These are phyloP conservation scores for Xylona heveae DNA, from an alignment of 495 filamentous ascomycete species.

Conservation along the genomic window DNA sequence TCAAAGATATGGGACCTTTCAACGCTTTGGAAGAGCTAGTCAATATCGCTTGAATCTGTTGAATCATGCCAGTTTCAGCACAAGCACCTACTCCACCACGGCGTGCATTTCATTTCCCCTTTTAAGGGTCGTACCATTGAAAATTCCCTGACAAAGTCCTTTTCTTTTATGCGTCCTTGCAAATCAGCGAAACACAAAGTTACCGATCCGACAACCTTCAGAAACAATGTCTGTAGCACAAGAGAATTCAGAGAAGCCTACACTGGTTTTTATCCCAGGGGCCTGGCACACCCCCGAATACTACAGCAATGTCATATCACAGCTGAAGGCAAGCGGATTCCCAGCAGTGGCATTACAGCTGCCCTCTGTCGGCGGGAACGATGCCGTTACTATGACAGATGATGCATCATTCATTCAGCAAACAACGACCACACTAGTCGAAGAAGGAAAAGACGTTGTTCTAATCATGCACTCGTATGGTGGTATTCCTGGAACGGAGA, in stretches of 20 bases:
- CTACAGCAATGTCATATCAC: slow-evolving; percentile 15
- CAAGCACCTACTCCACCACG: too few relatives aligned
- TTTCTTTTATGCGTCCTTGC: too few relatives aligned
- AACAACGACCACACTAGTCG: not conserved
- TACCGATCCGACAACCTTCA: too few relatives aligned
- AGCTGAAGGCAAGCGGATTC: slow-evolving; percentile 17
- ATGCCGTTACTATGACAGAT: not conserved
- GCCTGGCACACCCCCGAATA: slow-evolving; percentile 20
- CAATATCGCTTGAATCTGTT: too few relatives aligned
- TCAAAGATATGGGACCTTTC: too few relatives aligned
- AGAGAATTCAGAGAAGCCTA: slow-evolving; percentile 14
- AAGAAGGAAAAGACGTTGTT: not conserved
- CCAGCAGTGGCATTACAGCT: slow-evolving; percentile 15
- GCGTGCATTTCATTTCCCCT: too few relatives aligned
- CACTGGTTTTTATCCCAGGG: slow-evolving; percentile 26
- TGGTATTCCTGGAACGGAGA: not conserved
- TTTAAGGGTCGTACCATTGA: too few relatives aligned
- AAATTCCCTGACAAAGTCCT: too few relatives aligned
- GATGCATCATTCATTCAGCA: not conserved
- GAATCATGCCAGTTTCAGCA: too few relatives aligned
- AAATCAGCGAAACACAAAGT: too few relatives aligned
- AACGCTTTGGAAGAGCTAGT: too few relatives aligned
- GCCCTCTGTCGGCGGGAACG: slow-evolving; percentile 20
- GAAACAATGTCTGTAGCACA: too few relatives aligned
- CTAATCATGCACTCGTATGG: not conserved